Evolutionary conservation across 2,329 filamentous ascomycete species (phyloP).

Genomic region (Aspergillus viridinutans): DNA sequence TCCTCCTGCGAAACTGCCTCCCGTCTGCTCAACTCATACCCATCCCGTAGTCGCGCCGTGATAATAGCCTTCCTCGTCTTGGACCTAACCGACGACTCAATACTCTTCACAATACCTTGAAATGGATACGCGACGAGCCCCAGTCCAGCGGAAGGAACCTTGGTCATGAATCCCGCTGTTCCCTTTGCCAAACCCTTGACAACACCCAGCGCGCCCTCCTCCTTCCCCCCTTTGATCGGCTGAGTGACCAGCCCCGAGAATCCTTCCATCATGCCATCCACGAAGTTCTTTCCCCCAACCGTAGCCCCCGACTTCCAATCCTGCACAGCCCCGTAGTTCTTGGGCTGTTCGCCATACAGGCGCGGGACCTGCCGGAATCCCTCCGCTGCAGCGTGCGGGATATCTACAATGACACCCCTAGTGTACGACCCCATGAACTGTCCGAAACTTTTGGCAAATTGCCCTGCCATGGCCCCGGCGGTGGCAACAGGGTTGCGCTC

Average conservation of each 20-base stretch:
- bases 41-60: conserved; percentile 20
- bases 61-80: conserved; percentile 22
- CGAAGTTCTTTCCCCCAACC: conserved; percentile 32
- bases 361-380: conserved; percentile 32
- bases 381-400: conserved; percentile 35
- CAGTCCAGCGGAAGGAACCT: conserved; percentile 21
- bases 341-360: conserved; percentile 35
- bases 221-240: conserved; percentile 27
- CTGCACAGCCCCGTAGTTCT: conserved; percentile 28
- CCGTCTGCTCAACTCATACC: neutral
- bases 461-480: conserved; percentile 8
- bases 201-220: conserved; percentile 30
- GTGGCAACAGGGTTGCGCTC: neutral
- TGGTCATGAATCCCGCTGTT: conserved; percentile 17
- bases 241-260: conserved; percentile 28
- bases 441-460: conserved; percentile 20
- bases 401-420: conserved; percentile 34
- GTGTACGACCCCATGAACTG: conserved; percentile 22
- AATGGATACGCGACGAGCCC: conserved; percentile 31
- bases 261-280: conserved; percentile 28
- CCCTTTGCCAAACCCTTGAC: conserved; percentile 35
- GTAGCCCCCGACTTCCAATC: conserved; percentile 31
- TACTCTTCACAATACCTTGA: conserved; percentile 30
- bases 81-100: conserved; percentile 22
- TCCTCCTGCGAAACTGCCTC: neutral